phyloP scores from a whole-genome alignment of 805 yeast species.

The Scheffersomyces amazonensis region DNA sequence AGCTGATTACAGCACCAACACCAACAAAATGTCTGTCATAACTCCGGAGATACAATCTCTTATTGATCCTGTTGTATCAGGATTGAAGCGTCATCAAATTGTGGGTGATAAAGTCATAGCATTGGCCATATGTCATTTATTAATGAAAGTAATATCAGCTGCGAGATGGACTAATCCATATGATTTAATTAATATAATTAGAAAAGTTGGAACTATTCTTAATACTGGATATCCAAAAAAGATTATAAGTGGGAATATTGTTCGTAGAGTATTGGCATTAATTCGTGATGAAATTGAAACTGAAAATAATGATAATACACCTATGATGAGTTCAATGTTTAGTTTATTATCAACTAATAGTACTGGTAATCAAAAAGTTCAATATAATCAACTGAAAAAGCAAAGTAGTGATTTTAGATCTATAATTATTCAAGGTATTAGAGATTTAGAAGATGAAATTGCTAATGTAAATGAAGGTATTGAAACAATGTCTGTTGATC shows the following conservation, averaged over 20 bases:
- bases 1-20: no score
- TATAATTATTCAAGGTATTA: slow-evolving; percentile 85
- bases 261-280: slow-evolving; percentile 81
- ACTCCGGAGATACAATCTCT: slow-evolving; percentile 32
- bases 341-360: slow-evolving; percentile 54
- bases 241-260: slow-evolving; percentile 84
- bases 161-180: slow-evolving; percentile 78
- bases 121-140: slow-evolving; percentile 77
- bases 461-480: slow-evolving; percentile 86
- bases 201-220: slow-evolving; percentile 68
- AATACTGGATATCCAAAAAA: slow-evolving; percentile 86
- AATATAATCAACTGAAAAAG: slow-evolving; percentile 31
- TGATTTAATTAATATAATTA: slow-evolving; percentile 68
- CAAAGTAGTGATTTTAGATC: slow-evolving; percentile 71
- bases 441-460: slow-evolving; percentile 89
- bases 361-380: slow-evolving; percentile 19
- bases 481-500: slow-evolving; percentile 85
- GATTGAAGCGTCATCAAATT: slow-evolving; percentile 81
- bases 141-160: slow-evolving; percentile 84
- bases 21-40: no score
- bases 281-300: slow-evolving; percentile 83
- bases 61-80: slow-evolving; percentile 38
- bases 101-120: slow-evolving; percentile 82
- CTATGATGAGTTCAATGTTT: slow-evolving; percentile 83
- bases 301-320: slow-evolving; percentile 33